These are phyloP conservation scores for Citrus reticulata DNA, from an alignment of 345 rosid species.

Conservation along the genomic window DNA sequence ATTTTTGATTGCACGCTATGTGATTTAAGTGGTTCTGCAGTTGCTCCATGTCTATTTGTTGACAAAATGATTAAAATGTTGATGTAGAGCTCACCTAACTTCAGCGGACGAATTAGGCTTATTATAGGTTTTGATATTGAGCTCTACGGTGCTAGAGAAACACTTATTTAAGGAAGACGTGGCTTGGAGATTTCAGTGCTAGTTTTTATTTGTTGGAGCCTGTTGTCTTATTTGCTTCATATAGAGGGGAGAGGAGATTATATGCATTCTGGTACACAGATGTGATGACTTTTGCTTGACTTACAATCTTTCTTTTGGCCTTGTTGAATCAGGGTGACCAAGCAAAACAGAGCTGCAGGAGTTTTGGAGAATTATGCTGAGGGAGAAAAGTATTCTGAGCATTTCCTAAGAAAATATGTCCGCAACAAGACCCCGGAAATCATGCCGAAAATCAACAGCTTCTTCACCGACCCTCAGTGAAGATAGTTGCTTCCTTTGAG, in stretches of 20 bases:
- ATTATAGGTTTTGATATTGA: no score
- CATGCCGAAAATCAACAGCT: slow-evolving; percentile 84
- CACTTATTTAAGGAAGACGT: not conserved
- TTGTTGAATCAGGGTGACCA: slow-evolving; percentile 51
- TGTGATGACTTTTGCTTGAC: not conserved
- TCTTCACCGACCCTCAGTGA: slow-evolving; percentile 80
- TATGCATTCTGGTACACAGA: not conserved
- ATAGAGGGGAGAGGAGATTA: not conserved
- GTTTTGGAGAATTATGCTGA: slow-evolving; percentile 78
- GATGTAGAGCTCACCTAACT: not conserved
- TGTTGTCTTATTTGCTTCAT: not conserved
- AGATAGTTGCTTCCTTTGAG: slow-evolving; percentile 1
- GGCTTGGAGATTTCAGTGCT: not conserved
- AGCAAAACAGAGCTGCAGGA: slow-evolving; percentile 91
- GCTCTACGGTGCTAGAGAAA: not conserved
- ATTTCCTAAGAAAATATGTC: slow-evolving; percentile 65
- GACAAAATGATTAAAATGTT: not conserved
- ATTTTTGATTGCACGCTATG: fast-evolving
- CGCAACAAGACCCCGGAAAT: slow-evolving; percentile 75
- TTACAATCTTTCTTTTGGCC: not conserved
- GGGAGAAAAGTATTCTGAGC: slow-evolving; percentile 81
- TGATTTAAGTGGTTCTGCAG: not conserved
- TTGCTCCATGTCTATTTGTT: not conserved
- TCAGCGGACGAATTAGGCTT: not conserved
- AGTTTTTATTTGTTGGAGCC: not conserved